phyloP scores from a whole-genome alignment of 1,139 yeast genomes.

The Saccharomyces hybrid region DNA sequence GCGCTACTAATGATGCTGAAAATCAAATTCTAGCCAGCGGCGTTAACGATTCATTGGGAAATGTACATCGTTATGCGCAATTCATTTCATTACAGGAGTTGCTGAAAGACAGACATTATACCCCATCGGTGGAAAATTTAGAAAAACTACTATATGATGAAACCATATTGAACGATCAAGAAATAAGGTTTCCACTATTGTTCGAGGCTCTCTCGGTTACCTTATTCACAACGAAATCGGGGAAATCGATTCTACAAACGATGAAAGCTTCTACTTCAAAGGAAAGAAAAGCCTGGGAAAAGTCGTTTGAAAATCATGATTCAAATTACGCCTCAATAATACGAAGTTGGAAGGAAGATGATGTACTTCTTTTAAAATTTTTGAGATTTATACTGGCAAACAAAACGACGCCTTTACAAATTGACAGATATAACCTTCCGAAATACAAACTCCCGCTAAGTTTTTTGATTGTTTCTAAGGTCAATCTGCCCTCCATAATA shows the following conservation, averaged over 20 bases:
- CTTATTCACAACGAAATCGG: constrained; percentile 22
- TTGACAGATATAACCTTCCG: constrained; percentile 9
- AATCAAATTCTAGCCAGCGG: background rate
- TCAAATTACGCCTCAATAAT: constrained; percentile 1
- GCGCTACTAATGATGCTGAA: background rate
- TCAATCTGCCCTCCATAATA: constrained; percentile 13
- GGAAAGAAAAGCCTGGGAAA: constrained; percentile 4
- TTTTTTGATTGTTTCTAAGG: constrained; percentile 12
- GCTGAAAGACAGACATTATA: constrained; percentile 7
- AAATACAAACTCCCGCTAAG: constrained; percentile 12
- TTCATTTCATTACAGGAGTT: constrained; percentile 9
- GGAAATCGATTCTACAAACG: constrained; percentile 14
- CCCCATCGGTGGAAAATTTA: background rate
- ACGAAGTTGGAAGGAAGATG: background rate
- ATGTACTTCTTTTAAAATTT: constrained; percentile 11
- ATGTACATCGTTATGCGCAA: background rate
- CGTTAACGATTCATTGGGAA: background rate
- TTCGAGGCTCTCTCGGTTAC: constrained; percentile 17
- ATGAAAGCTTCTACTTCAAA: constrained; percentile 4
- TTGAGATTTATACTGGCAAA: constrained; percentile 16
- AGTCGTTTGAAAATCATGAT: background rate
- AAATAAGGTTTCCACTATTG: background rate
- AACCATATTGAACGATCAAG: background rate
- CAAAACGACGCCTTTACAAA: constrained; percentile 10
- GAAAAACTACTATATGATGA: background rate